Evolutionary conservation across 208 protist species (phyloP).

Genomic region (Tritrichomonas musculus): DNA sequence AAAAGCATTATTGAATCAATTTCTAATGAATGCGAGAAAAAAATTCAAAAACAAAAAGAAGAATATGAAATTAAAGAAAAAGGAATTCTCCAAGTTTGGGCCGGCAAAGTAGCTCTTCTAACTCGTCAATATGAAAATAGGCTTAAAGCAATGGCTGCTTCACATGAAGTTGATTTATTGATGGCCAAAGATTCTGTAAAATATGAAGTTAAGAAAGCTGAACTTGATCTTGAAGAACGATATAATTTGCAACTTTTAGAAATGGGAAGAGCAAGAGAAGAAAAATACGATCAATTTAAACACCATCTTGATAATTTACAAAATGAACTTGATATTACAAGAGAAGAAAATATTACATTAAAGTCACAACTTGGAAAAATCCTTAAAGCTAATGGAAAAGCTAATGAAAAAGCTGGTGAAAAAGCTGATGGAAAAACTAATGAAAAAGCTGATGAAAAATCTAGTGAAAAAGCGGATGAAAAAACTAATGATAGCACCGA

Average conservation of each 20-base stretch:
- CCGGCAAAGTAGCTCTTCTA: not conserved
- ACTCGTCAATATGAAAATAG: conserved; percentile 28
- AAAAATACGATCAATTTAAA: not conserved
- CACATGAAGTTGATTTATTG: conserved; percentile 12
- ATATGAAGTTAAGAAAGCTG: not conserved
- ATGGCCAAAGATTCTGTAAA: not conserved
- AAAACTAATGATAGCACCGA: no score
- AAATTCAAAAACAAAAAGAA: not conserved
- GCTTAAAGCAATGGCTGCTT: not conserved
- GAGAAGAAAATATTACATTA: not conserved
- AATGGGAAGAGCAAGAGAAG: not conserved
- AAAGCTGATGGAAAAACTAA: not conserved
- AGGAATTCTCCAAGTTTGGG: not conserved
- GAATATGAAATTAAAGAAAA: not conserved
- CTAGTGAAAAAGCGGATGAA: no score
- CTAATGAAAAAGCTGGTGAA: not conserved
- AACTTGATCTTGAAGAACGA: not conserved
- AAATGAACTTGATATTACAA: not conserved
- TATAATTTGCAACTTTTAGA: not conserved
- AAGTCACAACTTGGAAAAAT: not conserved
- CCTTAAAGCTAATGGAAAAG: no score
- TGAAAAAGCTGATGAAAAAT: not conserved
- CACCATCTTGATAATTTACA: not conserved
- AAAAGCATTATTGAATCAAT: not conserved
- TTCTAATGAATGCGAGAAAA: not conserved